A percentile compares a stretch with the other conserved stretches of the same genome.
Conservation (phyloP, 2,329 filamentous ascomycete species). For the Pestalotiopsis sp. region DNA sequence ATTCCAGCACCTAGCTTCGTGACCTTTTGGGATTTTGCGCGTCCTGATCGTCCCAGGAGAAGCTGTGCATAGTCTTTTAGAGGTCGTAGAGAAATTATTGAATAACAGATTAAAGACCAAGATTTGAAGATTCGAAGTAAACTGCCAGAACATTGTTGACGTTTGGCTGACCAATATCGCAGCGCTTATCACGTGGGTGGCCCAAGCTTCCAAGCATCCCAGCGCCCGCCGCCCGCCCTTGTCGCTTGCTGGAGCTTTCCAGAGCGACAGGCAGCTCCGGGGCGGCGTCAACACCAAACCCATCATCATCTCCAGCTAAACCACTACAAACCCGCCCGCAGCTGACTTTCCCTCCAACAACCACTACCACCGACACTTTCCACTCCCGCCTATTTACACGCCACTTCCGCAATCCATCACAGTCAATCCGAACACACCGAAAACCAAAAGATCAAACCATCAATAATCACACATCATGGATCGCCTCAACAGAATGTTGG, state of each 20-base stretch:
- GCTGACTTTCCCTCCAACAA: neutral
- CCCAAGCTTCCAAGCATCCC: neutral
- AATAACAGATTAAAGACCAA: no score
- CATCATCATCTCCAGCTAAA: conserved; percentile 11
- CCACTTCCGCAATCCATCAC: neutral
- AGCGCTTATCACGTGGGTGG: neutral
- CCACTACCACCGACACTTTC: neutral
- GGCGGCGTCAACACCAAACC: conserved; percentile 13
- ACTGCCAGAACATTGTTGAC: neutral
- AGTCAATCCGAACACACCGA: neutral
- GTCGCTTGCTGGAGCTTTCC: conserved; percentile 10
- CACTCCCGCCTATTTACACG: no score
- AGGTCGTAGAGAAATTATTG: no score
- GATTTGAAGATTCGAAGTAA: neutral
- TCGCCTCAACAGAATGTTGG: conserved; percentile 86
- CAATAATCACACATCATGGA: conserved; percentile 64
- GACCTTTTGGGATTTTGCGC: neutral
- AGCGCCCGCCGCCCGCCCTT: neutral
- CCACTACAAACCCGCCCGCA: neutral
- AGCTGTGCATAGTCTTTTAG: no score
- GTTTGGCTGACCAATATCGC: neutral
- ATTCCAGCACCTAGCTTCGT: no score
- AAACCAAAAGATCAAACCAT: neutral
- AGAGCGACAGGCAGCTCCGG: conserved; percentile 12
- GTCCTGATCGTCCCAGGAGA: no score